Evolutionary conservation across 148 eudicot species (phyloP).

Genomic region (Chenopodium formosanum): DNA sequence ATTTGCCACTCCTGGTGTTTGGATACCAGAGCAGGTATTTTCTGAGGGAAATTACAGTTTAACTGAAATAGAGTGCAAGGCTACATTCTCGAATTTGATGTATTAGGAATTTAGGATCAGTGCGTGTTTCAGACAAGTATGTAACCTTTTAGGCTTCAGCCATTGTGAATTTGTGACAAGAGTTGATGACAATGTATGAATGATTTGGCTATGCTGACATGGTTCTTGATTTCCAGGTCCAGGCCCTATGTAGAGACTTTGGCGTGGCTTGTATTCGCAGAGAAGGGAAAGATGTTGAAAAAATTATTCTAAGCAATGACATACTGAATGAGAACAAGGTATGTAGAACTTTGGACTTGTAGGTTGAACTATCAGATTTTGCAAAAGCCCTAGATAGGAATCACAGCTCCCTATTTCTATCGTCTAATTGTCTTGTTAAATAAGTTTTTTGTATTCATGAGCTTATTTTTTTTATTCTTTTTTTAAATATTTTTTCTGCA

Average conservation of each 20-base stretch:
- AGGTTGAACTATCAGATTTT: not conserved
- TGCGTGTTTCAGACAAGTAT: not conserved
- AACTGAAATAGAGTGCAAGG: not conserved
- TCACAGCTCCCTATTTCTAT: not conserved
- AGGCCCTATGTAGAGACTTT: slow-evolving; percentile 73
- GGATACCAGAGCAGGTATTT: slow-evolving; percentile 89
- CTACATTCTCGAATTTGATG: slow-evolving; percentile 1
- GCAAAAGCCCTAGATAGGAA: not conserved
- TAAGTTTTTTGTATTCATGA: not conserved
- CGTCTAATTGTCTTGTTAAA: not conserved
- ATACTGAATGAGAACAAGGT: slow-evolving; percentile 73
- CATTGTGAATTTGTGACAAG: not conserved
- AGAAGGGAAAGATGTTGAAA: slow-evolving; percentile 76
- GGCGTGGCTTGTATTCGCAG: slow-evolving; percentile 90
- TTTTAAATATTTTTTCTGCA: slow-evolving; percentile 26
- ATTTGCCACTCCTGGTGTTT: slow-evolving; percentile 67
- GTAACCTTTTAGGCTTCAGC: not conserved
- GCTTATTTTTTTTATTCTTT: not conserved
- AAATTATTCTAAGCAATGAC: slow-evolving; percentile 44
- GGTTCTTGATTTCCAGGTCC: slow-evolving; percentile 42
- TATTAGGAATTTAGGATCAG: not conserved
- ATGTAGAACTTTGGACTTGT: slow-evolving; percentile 6
- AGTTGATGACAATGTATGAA: not conserved
- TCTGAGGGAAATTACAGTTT: not conserved
- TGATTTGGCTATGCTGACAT: not conserved